Base-by-base conservation (phyloP, 345 rosid species). In the Sisymbrium irio region DNA sequence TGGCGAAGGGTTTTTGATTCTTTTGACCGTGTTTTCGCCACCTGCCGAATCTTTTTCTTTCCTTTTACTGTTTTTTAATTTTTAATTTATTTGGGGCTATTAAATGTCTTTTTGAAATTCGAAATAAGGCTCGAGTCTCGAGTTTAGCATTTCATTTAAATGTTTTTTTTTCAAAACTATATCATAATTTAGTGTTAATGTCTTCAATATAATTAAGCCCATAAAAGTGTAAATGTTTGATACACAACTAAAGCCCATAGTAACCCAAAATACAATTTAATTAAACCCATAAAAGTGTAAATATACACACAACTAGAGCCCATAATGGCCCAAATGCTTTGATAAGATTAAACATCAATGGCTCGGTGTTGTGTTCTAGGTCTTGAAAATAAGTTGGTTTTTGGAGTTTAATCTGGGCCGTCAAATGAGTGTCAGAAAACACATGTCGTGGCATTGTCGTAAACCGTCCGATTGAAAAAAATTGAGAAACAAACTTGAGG, bases 381-480 rank as follows among this genome's bases (percentile, higher is more conserved):
- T 36, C 40, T 9, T 2, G 9, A 11, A 37, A 3, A 10, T 6
- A 11, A 39, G 14, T 12, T 3, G 2, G 3, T 3, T 14, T 44
- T 5, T n/a, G n/a, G 19, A 13, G 17, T 5, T n/a, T 44, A n/a
- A 55, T 73, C 47, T 33, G 20, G 49, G 25, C 47, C 77, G 65
- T 73, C 7, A 40, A 64, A 12, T 33, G 0, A 5, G 9, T 44
- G 1, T 0, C 18, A 73, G 50, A 56, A 73, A 65, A 46, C 77
- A 64, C 71, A 56, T 19, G 30, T 55, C 56, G 58, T 54, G 2
- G 41, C 7, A 15, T 15, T 55, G 7, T 2, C 11, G 1, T 10
- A 32, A 6, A 8, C 50, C 65, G 71, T 56, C 22, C 7, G 71
- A 73, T 73, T 73, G 20, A 36, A 33, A 63, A 39, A 33, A 63